Evolutionary conservation across 2,329 filamentous ascomycete species (phyloP).

Genomic region (Aureobasidium melanogenum): DNA sequence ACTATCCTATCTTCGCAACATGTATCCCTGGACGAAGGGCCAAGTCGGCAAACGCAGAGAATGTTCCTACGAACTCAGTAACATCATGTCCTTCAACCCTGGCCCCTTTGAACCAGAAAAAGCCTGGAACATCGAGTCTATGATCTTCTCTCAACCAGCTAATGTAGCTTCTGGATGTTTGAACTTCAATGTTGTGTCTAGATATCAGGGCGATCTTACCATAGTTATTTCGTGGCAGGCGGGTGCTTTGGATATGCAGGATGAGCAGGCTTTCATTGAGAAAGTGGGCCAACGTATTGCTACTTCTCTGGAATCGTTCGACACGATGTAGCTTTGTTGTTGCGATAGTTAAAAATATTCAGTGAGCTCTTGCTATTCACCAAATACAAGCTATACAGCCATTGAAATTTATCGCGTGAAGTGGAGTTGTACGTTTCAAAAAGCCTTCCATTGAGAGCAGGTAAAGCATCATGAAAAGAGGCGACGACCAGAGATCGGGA

Average conservation of each 20-base stretch:
- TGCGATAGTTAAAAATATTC: too few species aligned
- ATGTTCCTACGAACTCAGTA: conserved; percentile 39
- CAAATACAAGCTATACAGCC: too few species aligned
- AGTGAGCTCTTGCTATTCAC: too few species aligned
- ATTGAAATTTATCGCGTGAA: too few species aligned
- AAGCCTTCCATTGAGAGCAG: too few species aligned
- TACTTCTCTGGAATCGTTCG: neutral
- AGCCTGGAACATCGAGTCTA: conserved; percentile 20
- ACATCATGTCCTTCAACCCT: conserved; percentile 32
- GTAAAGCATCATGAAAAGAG: too few species aligned
- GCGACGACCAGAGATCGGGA: too few species aligned
- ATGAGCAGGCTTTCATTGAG: conserved; percentile 22
- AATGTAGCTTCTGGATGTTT: conserved; percentile 31
- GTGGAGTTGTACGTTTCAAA: too few species aligned
- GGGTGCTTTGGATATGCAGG: conserved; percentile 32
- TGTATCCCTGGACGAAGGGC: conserved; percentile 31
- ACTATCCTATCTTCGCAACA: conserved; percentile 32
- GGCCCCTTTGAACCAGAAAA: neutral
- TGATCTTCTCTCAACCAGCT: conserved; percentile 39
- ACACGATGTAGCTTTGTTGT: neutral
- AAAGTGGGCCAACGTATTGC: neutral
- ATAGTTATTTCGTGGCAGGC: conserved; percentile 35
- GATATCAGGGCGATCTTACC: conserved; percentile 31
- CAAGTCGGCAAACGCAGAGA: conserved; percentile 33
- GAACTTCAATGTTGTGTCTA: conserved; percentile 34